phyloP scores from a whole-genome alignment of 192 early-diverging fungal genomes.

The Helicostylum pulchrum region DNA sequence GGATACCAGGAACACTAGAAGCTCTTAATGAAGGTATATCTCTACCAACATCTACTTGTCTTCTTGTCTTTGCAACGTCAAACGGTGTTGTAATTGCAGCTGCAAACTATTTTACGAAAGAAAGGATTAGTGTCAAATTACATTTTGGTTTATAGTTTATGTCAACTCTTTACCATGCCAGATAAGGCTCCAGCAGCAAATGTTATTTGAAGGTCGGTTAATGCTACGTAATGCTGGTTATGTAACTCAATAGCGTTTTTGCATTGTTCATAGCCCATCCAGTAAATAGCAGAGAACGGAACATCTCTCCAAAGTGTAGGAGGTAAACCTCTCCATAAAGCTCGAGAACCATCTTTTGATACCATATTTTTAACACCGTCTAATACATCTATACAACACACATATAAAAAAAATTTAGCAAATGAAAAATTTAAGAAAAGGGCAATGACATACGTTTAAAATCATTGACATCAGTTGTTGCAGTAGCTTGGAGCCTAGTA shows the following conservation, averaged over 20 bases:
- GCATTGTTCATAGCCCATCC: slow-evolving; percentile 86
- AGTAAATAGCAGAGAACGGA: slow-evolving; percentile 92
- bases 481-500: slow-evolving; percentile 83
- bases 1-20: slow-evolving; percentile 26
- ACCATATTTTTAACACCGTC: slow-evolving; percentile 62
- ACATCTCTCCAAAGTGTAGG: slow-evolving; percentile 94
- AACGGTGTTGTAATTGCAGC: slow-evolving; percentile 93
- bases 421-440: neutral
- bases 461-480: slow-evolving; percentile 47
- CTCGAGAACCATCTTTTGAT: slow-evolving; percentile 45
- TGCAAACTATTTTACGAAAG: slow-evolving; percentile 61
- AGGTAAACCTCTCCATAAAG: slow-evolving; percentile 84
- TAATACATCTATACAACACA: slow-evolving; percentile 44
- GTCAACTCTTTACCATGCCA: slow-evolving; percentile 62
- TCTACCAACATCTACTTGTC: slow-evolving; percentile 62
- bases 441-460: slow-evolving; percentile 37
- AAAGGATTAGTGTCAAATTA: neutral
- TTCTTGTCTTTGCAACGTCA: slow-evolving; percentile 91
- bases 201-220: slow-evolving; percentile 61
- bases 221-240: neutral
- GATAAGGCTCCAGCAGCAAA: slow-evolving; percentile 84
- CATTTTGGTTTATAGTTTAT: neutral
- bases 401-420: neutral
- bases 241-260: slow-evolving; percentile 44
- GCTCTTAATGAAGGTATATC: slow-evolving; percentile 19